Evolutionary conservation across 2,329 filamentous ascomycete genomes (phyloP), one percentile per base, ranked within the genome.

Genomic region (Arachnopeziza araneosa): DNA sequence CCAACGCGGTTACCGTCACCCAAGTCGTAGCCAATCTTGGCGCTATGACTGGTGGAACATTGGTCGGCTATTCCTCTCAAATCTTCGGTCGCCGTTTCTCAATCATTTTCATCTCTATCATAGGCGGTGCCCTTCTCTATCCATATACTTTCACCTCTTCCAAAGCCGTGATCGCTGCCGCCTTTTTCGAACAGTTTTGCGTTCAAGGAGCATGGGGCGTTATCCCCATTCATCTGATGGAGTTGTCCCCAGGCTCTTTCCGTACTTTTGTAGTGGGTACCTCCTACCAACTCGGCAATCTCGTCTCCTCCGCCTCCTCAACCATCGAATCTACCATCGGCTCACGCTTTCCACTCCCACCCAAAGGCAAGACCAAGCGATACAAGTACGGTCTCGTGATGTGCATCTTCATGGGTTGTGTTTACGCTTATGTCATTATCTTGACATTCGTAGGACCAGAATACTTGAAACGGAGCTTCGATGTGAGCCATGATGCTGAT

Each of bases 351-450:
- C 90, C 90, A 0, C 79, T 96, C 2, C 79, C 85, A 0, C 76
- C 83, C 0, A 81, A 80, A 1, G 72, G 79, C 21, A 71, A 74
- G 0, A 79, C 76, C 0, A 73, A 75, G 53, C 77, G 88, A 2
- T 90, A 88, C 72, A 77, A 90, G 60, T 96, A 96, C 67, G 91
- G 90, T 48, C 86, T 87, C 67, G 91, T 96, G 12, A 93, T 96
- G 64, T 90, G 87, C 70, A 93, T 95, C 70, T 96, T 96, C 75
- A 92, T 96, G 89, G 92, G 60, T 77, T 56, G 77, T 75, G 24
- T 70, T 78, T 64, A 61, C 24, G 59, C 32, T 5, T 64, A 64
- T 55, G 62, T 63, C 19, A 63, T 65, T 24, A 24, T 65, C 21
- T 22, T 65, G 50, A 63, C 63, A 3, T 63, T 65, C 24, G 63